Base-by-base conservation (phyloP, 169 alveolate genomes). In the Prorocentrum cordatum region DNA sequence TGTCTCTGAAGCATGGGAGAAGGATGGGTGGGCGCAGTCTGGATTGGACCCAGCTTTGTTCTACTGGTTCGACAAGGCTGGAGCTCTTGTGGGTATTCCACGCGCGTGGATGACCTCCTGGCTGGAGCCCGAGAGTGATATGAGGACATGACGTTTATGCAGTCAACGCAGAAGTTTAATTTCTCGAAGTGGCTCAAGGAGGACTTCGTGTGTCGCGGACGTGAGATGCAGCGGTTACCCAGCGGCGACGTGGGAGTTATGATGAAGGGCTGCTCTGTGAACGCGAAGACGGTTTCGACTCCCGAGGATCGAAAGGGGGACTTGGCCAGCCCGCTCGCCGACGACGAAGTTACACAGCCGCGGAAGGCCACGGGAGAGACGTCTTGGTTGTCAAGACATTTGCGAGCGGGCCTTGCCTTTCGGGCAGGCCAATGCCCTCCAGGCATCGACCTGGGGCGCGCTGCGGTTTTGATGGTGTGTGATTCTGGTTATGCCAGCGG, bases 401-500 rank as follows among this genome's bases (percentile, higher is more conserved):
- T n/a, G n/a, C n/a, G n/a, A n/a, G n/a, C n/a, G n/a, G n/a, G n/a
- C n/a, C n/a, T n/a, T n/a, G n/a, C n/a, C n/a, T n/a, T n/a, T n/a
- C n/a, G n/a, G n/a, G n/a, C n/a, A n/a, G n/a, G n/a, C n/a, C n/a
- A n/a, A n/a, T n/a, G n/a, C n/a, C n/a, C n/a, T n/a, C n/a, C n/a
- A n/a, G n/a, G n/a, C n/a, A n/a, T n/a, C n/a, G n/a, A n/a, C n/a
- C n/a, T n/a, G n/a, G n/a, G n/a, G n/a, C n/a, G n/a, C n/a, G n/a
- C n/a, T n/a, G n/a, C n/a, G n/a, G n/a, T n/a, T n/a, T n/a, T n/a
- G n/a, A n/a, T n/a, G n/a, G n/a, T n/a, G n/a, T n/a, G n/a, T 0
- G 84, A 72, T 35, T 7, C 27, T 7, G 84, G 84, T 1, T 68
- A 72, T 16, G 84, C 84, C 20, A 72, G 47, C 33, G 84, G 84